Evolutionary conservation across 2,329 filamentous ascomycete genomes (phyloP), one percentile per base, ranked within the genome.

Genomic region (Escovopsis sp.): DNA sequence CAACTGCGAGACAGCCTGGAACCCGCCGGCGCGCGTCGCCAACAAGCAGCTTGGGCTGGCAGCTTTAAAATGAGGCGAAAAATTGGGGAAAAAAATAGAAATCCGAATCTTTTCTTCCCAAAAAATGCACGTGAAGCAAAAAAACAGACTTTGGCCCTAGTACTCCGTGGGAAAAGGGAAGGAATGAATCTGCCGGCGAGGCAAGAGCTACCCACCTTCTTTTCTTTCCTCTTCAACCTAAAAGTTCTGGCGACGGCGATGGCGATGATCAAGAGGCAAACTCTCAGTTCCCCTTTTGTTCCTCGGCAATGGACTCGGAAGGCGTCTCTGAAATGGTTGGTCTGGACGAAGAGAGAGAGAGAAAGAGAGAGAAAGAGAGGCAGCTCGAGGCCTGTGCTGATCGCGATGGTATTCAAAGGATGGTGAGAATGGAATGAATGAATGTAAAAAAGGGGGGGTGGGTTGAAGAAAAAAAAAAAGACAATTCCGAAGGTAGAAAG

Each of bases 251-350:
- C 35, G 14, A 20, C 20, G 20, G 20, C 20, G 20, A 20, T 20
- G 20, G 20, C 20, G 20, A 20, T 6, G 20, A 37, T 13, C 35
- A 15, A 24, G 40, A 41, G 44, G 30, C 31, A 35, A 40, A 33
- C 4, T 30, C 27, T 20, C 20, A 35, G 33, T 34, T 34, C 30
- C 8, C 27, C 27, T 11, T 40, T 15, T 41, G 44, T 51, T 51
- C 45, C 49, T 54, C 44, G 51, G 50, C 43, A 52, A 52, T 40
- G 45, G 46, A 39, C 40, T 42, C 6, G 40, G 38, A 45, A 9
- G 11, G 27, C 27, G 39, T 33, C 39, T 33, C 39, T 40, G 31
- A 44, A 45, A 40, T 7, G 15, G 34, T 36, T 36, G 35, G 39
- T 45, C 37, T 37, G 37, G 37, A 38, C 42, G 33, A 37, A 41